Base-by-base conservation (phyloP, 2,329 filamentous ascomycete species). In the Aspergillus phoenicis region DNA sequence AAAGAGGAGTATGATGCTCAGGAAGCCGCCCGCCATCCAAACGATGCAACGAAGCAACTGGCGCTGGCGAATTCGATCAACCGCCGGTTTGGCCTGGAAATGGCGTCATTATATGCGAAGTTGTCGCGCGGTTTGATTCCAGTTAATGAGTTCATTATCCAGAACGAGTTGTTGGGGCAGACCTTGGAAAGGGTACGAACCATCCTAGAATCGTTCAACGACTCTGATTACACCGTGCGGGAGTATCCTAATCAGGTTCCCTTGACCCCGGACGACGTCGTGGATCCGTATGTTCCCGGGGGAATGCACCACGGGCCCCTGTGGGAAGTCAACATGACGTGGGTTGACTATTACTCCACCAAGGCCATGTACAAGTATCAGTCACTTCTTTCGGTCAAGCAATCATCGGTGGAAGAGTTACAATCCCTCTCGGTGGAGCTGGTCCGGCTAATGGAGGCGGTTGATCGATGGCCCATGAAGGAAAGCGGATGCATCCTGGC, bases 321-420 rank as follows among this genome's bases (percentile, higher is more conserved):
- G 1, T 94, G 91, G 78, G 82, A 87, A 10, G 87, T 90, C 51
- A 97, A 96, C 63, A 84, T 90, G 52, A 80, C 92, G 15, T 82
- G 84, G 59, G 85, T 92, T 61, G 92, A 97, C 71, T 91, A 91
- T 81, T 87, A 91, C 73, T 89, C 89, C 7, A 86, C 93, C 24
- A 84, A 89, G 52, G 82, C 95, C 61, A 91, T 97, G 89, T 92
- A 92, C 76, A 87, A 87, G 66, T 88, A 89, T 67, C 91, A 95
- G 68, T 85, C 88, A 1, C 84, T 87, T 3, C 79, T 85, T 53
- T 81, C 84, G 2, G 76, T 86, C 54, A 81, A 83, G 41, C 78
- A 84, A 77, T 68, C 80, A 1, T 76, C 81, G 3, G 71, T 80
- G 11, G 73, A 82, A 11, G 86, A 90, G 56, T 70, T 94, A 57